These are phyloP conservation scores for Waltiozyma solani DNA, from an alignment of 1,139 yeast species.

Conservation along the genomic window DNA sequence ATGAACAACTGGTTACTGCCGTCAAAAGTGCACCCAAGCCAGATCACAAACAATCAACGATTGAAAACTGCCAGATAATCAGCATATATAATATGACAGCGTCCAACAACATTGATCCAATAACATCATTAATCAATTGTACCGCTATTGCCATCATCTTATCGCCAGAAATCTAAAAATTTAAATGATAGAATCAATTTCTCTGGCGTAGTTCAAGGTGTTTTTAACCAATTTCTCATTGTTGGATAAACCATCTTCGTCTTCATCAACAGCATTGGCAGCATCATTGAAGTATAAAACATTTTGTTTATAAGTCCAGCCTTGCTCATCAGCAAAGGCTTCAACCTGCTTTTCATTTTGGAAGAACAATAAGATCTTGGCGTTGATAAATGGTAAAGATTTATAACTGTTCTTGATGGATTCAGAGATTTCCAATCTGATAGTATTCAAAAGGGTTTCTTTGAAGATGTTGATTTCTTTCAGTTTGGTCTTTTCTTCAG, in stretches of 20 bases:
- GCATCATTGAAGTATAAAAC: slow-evolving; percentile 43
- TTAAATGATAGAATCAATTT: slow-evolving; percentile 75
- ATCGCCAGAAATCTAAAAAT: too few species aligned
- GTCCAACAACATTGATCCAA: too few species aligned
- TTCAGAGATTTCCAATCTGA: slow-evolving; percentile 75
- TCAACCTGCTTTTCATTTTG: slow-evolving; percentile 57
- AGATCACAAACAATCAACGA: too few species aligned
- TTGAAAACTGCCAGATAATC: too few species aligned
- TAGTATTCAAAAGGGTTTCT: slow-evolving; percentile 14
- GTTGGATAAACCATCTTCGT: slow-evolving; percentile 22
- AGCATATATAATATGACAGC: too few species aligned
- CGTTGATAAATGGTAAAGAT: slow-evolving; percentile 69
- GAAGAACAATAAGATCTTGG: slow-evolving; percentile 71
- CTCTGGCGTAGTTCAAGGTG: slow-evolving; percentile 71
- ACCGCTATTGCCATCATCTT: too few species aligned
- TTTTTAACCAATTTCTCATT: slow-evolving; percentile 39
- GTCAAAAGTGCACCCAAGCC: too few species aligned
- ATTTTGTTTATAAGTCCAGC: slow-evolving; percentile 58
- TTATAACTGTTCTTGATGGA: slow-evolving; percentile 76
- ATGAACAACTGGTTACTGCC: too few species aligned
- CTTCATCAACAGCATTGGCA: slow-evolving; percentile 15
- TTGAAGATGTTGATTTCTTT: slow-evolving; percentile 18
- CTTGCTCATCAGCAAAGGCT: slow-evolving; percentile 44
- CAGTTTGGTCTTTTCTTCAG: slow-evolving; percentile 36
- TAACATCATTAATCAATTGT: too few species aligned